phyloP scores from a whole-genome alignment of 306 rosid genomes.

The Acacia acuminata region DNA sequence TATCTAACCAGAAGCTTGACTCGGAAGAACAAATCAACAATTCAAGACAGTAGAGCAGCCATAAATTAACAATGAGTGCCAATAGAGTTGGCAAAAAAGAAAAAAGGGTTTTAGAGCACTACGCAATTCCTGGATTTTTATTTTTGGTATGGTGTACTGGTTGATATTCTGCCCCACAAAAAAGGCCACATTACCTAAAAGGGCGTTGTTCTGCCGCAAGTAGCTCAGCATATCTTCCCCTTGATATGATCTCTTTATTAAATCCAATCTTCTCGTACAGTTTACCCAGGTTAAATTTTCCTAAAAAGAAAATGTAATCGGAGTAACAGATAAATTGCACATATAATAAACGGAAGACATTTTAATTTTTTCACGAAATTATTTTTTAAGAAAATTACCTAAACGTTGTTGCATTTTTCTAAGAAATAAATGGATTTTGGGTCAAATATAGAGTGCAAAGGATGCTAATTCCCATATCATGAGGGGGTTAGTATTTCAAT shows the following conservation, averaged over 20 bases:
- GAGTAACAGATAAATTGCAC: conserved; percentile 11
- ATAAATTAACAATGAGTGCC: too few species aligned
- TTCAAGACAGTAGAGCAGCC: too few species aligned
- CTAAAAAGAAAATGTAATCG: conserved; percentile 49
- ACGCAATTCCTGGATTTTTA: neutral
- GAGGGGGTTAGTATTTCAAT: neutral
- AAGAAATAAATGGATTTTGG: neutral
- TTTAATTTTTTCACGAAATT: neutral
- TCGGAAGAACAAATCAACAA: too few species aligned
- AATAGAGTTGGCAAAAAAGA: too few species aligned
- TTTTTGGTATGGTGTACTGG: conserved; percentile 11
- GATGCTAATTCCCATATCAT: neutral
- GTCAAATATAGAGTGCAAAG: neutral
- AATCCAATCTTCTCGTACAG: conserved; percentile 96
- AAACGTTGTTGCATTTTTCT: neutral
- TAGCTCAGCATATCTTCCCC: conserved; percentile 91
- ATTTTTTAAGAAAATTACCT: neutral
- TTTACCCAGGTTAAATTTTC: conserved; percentile 79
- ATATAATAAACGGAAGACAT: neutral
- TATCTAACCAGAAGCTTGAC: too few species aligned
- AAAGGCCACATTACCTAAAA: conserved; percentile 59
- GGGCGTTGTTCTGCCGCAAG: conserved; percentile 91
- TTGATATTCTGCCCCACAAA: conserved; percentile 22
- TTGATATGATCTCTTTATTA: conserved; percentile 87
- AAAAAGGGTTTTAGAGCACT: neutral